Evolutionary conservation across 768 basidiomycete species (phyloP), one percentile per base, ranked within the genome.

Genomic region (Kwoniella botswanensis): DNA sequence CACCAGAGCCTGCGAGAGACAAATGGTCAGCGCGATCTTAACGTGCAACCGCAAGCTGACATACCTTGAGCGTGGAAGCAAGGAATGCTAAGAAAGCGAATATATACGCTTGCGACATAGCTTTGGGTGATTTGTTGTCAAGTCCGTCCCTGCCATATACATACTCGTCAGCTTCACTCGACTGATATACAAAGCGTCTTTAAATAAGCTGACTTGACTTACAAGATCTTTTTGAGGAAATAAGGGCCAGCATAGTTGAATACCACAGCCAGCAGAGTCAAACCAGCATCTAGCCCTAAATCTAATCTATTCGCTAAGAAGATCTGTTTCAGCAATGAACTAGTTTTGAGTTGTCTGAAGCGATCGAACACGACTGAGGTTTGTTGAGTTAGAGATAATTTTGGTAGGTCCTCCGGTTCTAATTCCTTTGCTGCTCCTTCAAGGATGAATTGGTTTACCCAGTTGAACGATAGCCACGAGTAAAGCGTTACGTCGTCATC

Each of bases 241-340:
- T 90, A 94, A 7, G 94, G 94, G 0, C 88, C 88, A 0, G 89
- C 86, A 83, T 94, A 96, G 75, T 91, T 91, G 84, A 93, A 90
- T 0, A 87, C 41, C 41, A 94, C 89, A 74, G 89, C 89, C 67
- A 90, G 78, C 69, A 90, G 84, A 0, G 93, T 92, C 53, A 94
- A 84, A 2, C 74, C 15, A 71, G 90, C 89, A 79, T 94, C 93
- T 55, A 92, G 71, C 35, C 88, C 88, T 54, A 62, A 65, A 56
- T 83, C 82, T 29, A 78, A 50, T 55, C 65, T 63, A 65, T 82
- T 79, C 4, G 77, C 77, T 24, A 64, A 41, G 15, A 81, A 54
- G 26, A 83, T 53, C 59, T 75, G 71, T 12, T 70, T 52, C 2
- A 82, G 62, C 5, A 83, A 69, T 2, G 75, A 69, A 46, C 71